Conservation (phyloP, 345 rosid genomes). For the Boechera stricta region DNA sequence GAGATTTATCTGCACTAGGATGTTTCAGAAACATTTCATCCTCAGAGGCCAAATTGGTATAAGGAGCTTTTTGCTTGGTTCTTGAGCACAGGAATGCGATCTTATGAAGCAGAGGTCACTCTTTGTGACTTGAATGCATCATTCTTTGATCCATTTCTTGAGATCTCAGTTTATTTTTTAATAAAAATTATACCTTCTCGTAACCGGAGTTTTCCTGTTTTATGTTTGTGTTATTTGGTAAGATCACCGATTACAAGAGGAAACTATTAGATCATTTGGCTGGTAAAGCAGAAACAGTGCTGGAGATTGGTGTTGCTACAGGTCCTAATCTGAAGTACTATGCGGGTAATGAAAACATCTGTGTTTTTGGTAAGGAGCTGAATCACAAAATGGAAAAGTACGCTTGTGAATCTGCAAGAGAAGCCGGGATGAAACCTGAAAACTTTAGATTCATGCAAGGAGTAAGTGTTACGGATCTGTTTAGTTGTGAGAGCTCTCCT, state of each 20-base stretch:
- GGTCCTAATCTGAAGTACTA: constrained; percentile 81
- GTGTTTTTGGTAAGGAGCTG: constrained; percentile 72
- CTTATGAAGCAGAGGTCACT: constrained; percentile 78
- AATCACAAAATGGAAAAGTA: constrained; percentile 71
- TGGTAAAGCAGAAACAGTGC: constrained; percentile 61
- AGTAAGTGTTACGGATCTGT: constrained; percentile 44
- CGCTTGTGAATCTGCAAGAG: constrained; percentile 58
- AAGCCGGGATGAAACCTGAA: constrained; percentile 59
- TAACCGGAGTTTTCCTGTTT: neutral
- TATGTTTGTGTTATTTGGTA: constrained; percentile 11
- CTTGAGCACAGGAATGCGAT: constrained; percentile 51
- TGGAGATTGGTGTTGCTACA: constrained; percentile 84
- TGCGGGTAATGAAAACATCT: constrained; percentile 49
- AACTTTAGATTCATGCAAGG: constrained; percentile 73
- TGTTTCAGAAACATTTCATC: constrained; percentile 55
- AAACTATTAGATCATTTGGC: constrained; percentile 57
- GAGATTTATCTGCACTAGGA: constrained; percentile 44
- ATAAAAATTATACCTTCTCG: neutral
- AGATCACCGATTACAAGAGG: constrained; percentile 65
- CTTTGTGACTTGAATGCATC: constrained; percentile 2
- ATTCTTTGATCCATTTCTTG: constrained; percentile 7
- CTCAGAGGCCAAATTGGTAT: constrained; percentile 77
- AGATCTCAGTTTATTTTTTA: neutral
- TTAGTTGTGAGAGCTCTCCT: neutral
- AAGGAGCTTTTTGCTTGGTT: constrained; percentile 68